Conservation (phyloP, 805 yeast species). For the Priceomyces medius region DNA sequence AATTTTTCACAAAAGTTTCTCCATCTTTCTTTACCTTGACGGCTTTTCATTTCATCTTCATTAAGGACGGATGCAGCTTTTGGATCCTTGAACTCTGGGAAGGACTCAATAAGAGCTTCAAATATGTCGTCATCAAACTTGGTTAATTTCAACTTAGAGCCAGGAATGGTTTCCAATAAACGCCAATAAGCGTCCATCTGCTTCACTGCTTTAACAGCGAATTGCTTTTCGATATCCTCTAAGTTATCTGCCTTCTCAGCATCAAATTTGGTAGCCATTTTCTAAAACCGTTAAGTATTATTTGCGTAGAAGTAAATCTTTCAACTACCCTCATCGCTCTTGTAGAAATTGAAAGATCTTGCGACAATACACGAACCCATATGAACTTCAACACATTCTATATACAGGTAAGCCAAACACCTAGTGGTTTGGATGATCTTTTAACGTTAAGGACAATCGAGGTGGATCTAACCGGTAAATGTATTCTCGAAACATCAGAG, state of each 20-base stretch:
- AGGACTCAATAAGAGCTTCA: slow-evolving; percentile 57
- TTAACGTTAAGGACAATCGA: no score
- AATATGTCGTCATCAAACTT: slow-evolving; percentile 70
- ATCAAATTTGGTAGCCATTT: slow-evolving; percentile 51
- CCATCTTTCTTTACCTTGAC: slow-evolving; percentile 85
- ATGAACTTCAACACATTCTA: no score
- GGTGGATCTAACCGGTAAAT: no score
- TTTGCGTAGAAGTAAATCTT: not conserved
- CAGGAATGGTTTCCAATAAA: slow-evolving; percentile 68
- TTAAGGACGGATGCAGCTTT: slow-evolving; percentile 54
- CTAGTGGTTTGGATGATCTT: no score
- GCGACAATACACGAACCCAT: not conserved
- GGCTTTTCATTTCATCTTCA: slow-evolving; percentile 82
- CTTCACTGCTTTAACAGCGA: slow-evolving; percentile 94
- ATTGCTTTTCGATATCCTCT: slow-evolving; percentile 89
- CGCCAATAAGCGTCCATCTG: slow-evolving; percentile 96
- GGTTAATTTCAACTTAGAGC: slow-evolving; percentile 74
- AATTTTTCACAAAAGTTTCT: slow-evolving; percentile 79
- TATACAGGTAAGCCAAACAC: no score
- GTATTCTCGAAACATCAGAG: no score
- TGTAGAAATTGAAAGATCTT: not conserved
- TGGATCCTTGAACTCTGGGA: slow-evolving; percentile 83
- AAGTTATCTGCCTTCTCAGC: slow-evolving; percentile 93
- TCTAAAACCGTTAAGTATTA: slow-evolving; percentile 1
- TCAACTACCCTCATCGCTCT: not conserved